Conservation (phyloP, 495 filamentous ascomycete species). For the Podospora conica region DNA sequence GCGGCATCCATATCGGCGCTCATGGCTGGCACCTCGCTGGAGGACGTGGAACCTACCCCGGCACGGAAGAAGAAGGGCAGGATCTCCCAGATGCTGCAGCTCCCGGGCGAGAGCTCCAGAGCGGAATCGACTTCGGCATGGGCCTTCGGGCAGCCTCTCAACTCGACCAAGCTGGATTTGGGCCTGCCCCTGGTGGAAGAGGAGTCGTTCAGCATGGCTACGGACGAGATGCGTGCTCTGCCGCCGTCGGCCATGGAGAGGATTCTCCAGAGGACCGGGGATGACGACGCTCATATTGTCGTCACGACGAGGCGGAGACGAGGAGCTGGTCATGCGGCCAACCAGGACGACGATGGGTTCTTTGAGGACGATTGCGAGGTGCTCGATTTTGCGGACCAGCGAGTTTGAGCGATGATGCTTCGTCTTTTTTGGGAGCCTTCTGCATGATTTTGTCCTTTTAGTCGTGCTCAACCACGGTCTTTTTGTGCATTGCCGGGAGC, state of each 20-base stretch:
- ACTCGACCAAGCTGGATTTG: constrained; percentile 56
- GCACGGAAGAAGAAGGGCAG: constrained; percentile 19
- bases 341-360: constrained; percentile 67
- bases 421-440: constrained; percentile 4
- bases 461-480: not conserved
- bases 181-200: constrained; percentile 49
- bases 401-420: constrained; percentile 51
- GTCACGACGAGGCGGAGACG: constrained; percentile 69
- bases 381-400: constrained; percentile 81
- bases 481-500: constrained; percentile 2
- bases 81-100: not conserved
- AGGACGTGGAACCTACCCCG: constrained; percentile 18
- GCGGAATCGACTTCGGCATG: constrained; percentile 33
- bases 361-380: constrained; percentile 95
- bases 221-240: constrained; percentile 45
- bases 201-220: constrained; percentile 45
- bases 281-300: constrained; percentile 66
- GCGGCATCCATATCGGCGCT: constrained; percentile 27
- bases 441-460: not conserved
- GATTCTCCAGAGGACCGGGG: constrained; percentile 54
- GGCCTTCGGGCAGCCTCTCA: constrained; percentile 65
- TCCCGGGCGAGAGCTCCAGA: not conserved
- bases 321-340: constrained; percentile 40
- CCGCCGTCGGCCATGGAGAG: constrained; percentile 53
- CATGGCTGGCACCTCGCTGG: constrained; percentile 24